Evolutionary conservation across 2,329 filamentous ascomycete genomes (phyloP).

Genomic region (Juglanconis juglandina): DNA sequence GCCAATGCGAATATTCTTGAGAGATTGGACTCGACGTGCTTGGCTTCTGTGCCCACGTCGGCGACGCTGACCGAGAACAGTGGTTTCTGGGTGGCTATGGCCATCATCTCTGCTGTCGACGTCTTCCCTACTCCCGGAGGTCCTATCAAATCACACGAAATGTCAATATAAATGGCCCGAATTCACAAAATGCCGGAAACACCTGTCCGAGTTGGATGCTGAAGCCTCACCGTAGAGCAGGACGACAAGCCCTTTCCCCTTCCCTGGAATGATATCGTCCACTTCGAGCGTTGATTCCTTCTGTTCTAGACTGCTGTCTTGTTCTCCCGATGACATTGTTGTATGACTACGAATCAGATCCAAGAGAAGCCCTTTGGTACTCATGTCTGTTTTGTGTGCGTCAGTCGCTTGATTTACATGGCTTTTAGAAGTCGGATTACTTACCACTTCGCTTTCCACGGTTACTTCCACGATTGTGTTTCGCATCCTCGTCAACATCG

Average conservation of each 20-base stretch:
- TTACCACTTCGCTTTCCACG: too few relatives aligned
- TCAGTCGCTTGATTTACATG: too few relatives aligned
- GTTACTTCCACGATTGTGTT: too few relatives aligned
- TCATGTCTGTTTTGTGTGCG: too few relatives aligned
- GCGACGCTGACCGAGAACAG: not conserved
- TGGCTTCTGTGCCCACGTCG: not conserved
- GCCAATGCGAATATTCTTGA: not conserved
- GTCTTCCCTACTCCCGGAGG: not conserved
- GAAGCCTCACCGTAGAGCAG: not conserved
- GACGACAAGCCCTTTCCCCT: not conserved
- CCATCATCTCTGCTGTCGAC: not conserved
- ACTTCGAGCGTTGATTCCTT: not conserved
- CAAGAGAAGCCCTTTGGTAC: not conserved
- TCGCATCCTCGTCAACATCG: not conserved
- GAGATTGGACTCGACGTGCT: not conserved
- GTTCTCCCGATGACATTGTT: not conserved
- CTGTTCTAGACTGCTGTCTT: too few relatives aligned
- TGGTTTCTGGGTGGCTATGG: not conserved
- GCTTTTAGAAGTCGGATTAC: too few relatives aligned
- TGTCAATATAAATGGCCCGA: too few relatives aligned
- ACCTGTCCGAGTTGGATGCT: not conserved
- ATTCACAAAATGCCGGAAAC: too few relatives aligned
- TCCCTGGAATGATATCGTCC: not conserved
- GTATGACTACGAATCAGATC: not conserved
- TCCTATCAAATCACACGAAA: not conserved